phyloP scores from a whole-genome alignment of 352 stramenopile genomes.

The Phytophthora tubulina region DNA sequence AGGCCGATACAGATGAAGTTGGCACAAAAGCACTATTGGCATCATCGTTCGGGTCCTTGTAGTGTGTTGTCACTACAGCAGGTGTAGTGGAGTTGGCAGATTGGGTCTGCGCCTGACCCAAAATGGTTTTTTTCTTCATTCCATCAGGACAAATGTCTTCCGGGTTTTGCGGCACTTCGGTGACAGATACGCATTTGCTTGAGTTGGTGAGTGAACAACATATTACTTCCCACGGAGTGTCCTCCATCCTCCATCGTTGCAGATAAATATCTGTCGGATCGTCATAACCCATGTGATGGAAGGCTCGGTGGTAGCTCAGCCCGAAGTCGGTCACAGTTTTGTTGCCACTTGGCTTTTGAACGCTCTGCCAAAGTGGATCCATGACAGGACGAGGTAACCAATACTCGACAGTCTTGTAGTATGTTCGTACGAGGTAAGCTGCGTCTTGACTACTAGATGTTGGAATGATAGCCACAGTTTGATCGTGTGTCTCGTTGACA shows the following conservation, averaged over 20 bases:
- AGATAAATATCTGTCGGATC: slow-evolving; percentile 98
- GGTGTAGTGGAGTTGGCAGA: slow-evolving; percentile 33
- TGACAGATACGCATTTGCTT: slow-evolving; percentile 63
- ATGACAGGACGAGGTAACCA: slow-evolving; percentile 95
- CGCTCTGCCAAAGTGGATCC: slow-evolving; percentile 97
- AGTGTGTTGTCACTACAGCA: slow-evolving; percentile 81
- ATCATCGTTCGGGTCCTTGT: slow-evolving; percentile 93
- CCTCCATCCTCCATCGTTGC: slow-evolving; percentile 96
- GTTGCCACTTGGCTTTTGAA: slow-evolving; percentile 71
- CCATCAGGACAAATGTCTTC: slow-evolving; percentile 58
- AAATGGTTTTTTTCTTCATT: slow-evolving; percentile 69
- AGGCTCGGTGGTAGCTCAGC: slow-evolving; percentile 96
- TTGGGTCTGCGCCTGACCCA: slow-evolving; percentile 71
- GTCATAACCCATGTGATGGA: slow-evolving; percentile 95
- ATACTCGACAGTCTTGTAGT: slow-evolving; percentile 96
- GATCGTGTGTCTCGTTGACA: slow-evolving; percentile 96
- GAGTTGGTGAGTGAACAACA: slow-evolving; percentile 83
- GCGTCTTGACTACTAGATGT: slow-evolving; percentile 16
- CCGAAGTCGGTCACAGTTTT: slow-evolving; percentile 86
- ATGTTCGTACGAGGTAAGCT: slow-evolving; percentile 94
- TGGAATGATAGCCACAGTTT: slow-evolving; percentile 82
- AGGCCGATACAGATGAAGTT: slow-evolving; percentile 82
- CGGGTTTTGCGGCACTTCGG: slow-evolving; percentile 40
- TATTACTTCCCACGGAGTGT: slow-evolving; percentile 92
- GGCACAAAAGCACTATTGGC: slow-evolving; percentile 92